Percentiles rank a stretch among this genome's conserved stretches.
phyloP scores from a whole-genome alignment of 1,284 basidiomycete species.

The Melampsora abietis-canadensis region DNA sequence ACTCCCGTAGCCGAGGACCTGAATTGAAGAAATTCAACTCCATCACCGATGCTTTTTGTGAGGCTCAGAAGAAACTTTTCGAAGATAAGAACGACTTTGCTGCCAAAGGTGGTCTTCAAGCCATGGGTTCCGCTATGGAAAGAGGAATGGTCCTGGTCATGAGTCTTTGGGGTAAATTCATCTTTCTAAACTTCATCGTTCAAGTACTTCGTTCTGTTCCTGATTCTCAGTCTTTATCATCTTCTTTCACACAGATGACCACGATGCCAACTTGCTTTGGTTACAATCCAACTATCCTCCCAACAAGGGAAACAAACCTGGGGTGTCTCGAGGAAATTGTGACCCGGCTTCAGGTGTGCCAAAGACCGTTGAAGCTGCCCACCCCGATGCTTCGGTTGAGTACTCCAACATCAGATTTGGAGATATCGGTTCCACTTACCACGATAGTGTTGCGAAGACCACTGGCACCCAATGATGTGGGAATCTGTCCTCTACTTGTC shows the following conservation, averaged over 20 bases:
- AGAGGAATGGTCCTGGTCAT: conserved; percentile 30
- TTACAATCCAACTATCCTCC: conserved; percentile 62
- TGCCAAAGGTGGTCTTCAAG: conserved; percentile 1
- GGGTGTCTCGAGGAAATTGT: conserved; percentile 61
- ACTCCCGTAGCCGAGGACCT: neutral
- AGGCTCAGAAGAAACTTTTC: neutral
- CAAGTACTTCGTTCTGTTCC: no score
- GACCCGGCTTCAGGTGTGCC: conserved; percentile 59
- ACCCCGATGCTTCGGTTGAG: conserved; percentile 53
- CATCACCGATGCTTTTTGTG: conserved; percentile 12
- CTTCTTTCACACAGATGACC: conserved; percentile 60
- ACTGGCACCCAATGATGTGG: no score
- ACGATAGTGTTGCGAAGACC: no score
- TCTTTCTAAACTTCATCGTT: no score
- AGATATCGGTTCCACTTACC: conserved; percentile 15
- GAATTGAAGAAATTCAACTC: conserved; percentile 7
- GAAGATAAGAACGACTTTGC: conserved; percentile 1
- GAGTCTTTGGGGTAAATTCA: conserved; percentile 16
- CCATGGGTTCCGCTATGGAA: conserved; percentile 21
- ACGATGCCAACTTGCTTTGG: conserved; percentile 63
- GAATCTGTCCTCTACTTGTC: no score
- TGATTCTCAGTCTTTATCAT: no score
- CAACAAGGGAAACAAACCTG: conserved; percentile 49
- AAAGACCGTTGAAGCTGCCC: conserved; percentile 56
- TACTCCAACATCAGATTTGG: conserved; percentile 55